phyloP scores from a whole-genome alignment of 345 rosid species.

The Eucalyptus erythrocorys region DNA sequence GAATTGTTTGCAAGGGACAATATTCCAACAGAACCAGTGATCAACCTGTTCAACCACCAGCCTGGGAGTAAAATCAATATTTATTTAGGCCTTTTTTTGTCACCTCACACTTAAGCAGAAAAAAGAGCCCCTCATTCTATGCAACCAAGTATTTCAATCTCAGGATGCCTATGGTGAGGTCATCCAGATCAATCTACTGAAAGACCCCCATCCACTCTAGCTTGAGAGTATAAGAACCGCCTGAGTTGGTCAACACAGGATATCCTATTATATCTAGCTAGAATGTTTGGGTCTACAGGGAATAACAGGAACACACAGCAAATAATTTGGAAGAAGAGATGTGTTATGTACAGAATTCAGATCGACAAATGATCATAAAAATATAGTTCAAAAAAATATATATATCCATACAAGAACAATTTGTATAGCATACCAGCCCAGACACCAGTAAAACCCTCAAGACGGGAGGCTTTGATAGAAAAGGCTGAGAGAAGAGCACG shows the following conservation, averaged over 20 bases:
- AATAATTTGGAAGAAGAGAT: background rate
- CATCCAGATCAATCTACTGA: background rate
- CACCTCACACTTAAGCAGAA: background rate
- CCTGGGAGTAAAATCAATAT: background rate
- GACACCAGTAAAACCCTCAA: conserved; percentile 78
- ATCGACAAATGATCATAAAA: background rate
- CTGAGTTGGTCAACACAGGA: background rate
- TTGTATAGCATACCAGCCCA: conserved; percentile 54
- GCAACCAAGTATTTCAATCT: background rate
- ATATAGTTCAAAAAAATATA: background rate
- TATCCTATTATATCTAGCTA: background rate
- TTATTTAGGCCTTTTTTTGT: background rate
- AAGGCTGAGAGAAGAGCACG: conserved; percentile 62
- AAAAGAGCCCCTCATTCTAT: background rate
- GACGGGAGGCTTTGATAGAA: conserved; percentile 58
- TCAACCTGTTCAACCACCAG: background rate
- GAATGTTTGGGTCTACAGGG: background rate
- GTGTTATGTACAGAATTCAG: background rate
- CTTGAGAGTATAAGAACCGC: background rate
- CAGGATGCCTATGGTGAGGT: background rate
- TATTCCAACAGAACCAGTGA: background rate
- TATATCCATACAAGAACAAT: background rate
- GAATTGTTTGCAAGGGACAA: background rate
- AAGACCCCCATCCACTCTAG: background rate
- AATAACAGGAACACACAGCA: background rate